Percentiles rank a stretch among this genome's conserved stretches.
phyloP scores from a whole-genome alignment of 495 filamentous ascomycete species.

The Antarctomyces pellizariae region DNA sequence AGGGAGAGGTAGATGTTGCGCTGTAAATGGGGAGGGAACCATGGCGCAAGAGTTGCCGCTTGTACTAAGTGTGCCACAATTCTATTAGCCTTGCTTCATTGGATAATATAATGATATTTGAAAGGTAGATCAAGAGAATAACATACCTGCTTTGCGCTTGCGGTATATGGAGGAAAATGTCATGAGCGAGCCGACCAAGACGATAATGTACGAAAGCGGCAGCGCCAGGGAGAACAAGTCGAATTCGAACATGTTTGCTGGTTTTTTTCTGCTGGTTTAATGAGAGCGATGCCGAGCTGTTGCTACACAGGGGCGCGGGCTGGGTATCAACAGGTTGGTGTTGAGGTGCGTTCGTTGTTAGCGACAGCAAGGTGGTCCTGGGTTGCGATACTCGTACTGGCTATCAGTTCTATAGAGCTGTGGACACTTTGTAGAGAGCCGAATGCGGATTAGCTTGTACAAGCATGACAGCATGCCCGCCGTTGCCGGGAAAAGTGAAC shows the following conservation, averaged over 20 bases:
- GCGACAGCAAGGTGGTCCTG: no score
- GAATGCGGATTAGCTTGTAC: no score
- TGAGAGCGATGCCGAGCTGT: no score
- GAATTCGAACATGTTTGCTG: constrained; percentile 28
- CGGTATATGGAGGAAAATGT: constrained; percentile 86
- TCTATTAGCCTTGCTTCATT: neutral
- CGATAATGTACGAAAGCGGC: constrained; percentile 66
- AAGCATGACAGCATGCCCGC: no score
- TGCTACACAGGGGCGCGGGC: no score
- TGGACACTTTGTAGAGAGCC: no score
- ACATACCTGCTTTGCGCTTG: constrained; percentile 69
- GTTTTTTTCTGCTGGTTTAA: neutral
- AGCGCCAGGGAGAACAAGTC: constrained; percentile 64
- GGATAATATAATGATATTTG: neutral
- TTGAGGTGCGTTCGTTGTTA: no score
- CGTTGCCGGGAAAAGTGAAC: no score
- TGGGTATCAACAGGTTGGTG: no score
- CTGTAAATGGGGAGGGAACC: constrained; percentile 76
- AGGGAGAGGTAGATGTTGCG: constrained; percentile 88
- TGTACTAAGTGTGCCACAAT: constrained; percentile 25
- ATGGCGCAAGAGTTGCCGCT: constrained; percentile 63
- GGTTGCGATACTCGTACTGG: no score
- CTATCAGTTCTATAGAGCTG: no score
- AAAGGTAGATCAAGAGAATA: constrained; percentile 1
- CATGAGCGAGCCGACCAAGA: constrained; percentile 67